A percentile compares a stretch with the other conserved stretches of the same genome.
These are phyloP conservation scores for Limnanthes douglasii DNA, from an alignment of 345 rosid species.

Conservation along the genomic window DNA sequence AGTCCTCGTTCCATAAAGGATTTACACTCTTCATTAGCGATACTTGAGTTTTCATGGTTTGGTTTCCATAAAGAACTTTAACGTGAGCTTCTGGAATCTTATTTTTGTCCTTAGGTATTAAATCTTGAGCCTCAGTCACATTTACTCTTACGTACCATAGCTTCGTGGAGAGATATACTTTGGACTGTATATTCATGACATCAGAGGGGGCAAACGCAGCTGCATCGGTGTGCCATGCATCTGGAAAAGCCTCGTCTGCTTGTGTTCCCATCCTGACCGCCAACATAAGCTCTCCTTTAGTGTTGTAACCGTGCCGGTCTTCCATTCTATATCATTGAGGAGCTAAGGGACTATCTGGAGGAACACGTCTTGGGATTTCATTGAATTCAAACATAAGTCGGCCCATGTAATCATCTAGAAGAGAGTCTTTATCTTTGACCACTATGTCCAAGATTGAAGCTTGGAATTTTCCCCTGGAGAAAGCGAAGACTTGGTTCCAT, in stretches of 20 bases:
- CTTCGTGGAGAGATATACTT: background rate
- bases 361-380: conserved; percentile 17
- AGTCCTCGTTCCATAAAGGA: conserved; percentile 81
- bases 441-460: conserved; percentile 11
- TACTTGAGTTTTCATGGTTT: too few relatives aligned
- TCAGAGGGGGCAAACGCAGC: too few relatives aligned
- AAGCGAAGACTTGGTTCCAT: background rate
- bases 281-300: conserved; percentile 15
- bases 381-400: conserved; percentile 7
- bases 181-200: conserved; percentile 10
- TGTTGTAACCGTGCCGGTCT: conserved; percentile 7
- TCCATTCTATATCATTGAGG: conserved; percentile 22
- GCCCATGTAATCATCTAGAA: conserved; percentile 15
- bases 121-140: conserved; percentile 23
- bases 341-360: conserved; percentile 18
- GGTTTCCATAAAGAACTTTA: too few relatives aligned
- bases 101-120: conserved; percentile 10
- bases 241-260: conserved; percentile 14
- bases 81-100: conserved; percentile 15
- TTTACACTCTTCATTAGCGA: too few relatives aligned
- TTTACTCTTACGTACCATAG: conserved; percentile 23
- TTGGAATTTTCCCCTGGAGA: conserved; percentile 4
- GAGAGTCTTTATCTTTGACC: conserved; percentile 11
- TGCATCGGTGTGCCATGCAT: conserved; percentile 26
- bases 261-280: conserved; percentile 15